Conservation (phyloP, 768 basidiomycete genomes). For the Naganishia antarctica region DNA sequence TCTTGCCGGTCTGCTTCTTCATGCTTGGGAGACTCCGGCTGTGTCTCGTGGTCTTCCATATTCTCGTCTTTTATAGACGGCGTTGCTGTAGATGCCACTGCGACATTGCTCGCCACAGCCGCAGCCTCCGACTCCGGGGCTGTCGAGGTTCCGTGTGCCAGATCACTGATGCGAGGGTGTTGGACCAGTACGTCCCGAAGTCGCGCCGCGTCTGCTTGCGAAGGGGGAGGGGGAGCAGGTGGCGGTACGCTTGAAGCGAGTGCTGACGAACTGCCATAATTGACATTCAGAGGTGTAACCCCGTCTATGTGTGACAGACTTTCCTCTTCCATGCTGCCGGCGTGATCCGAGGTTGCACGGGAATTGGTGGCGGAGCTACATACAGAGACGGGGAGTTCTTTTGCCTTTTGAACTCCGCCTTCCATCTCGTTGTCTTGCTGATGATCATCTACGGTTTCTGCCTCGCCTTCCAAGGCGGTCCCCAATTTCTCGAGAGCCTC, state of each 20-base stretch:
- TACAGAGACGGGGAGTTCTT: constrained; percentile 20
- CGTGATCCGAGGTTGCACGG: not conserved
- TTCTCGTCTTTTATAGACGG: constrained; percentile 19
- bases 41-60: not conserved
- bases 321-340: not conserved
- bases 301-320: not conserved
- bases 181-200: constrained; percentile 38
- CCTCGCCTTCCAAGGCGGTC: constrained; percentile 63
- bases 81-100: constrained; percentile 33
- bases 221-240: constrained; percentile 37
- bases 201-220: constrained; percentile 35
- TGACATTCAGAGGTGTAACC: too few relatives aligned
- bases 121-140: constrained; percentile 35
- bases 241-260: constrained; percentile 11
- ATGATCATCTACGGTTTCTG: constrained; percentile 59
- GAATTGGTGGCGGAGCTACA: not conserved
- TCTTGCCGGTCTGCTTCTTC: not conserved
- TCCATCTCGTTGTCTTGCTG: constrained; percentile 68
- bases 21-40: not conserved
- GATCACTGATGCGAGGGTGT: constrained; percentile 28
- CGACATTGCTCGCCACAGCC: constrained; percentile 35
- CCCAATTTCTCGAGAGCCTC: constrained; percentile 79
- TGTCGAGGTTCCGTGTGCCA: constrained; percentile 15
- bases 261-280: too few relatives aligned
- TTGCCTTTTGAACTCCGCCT: constrained; percentile 14